Base-by-base conservation (phyloP, 2,329 filamentous ascomycete genomes). In the Acarospora socialis region DNA sequence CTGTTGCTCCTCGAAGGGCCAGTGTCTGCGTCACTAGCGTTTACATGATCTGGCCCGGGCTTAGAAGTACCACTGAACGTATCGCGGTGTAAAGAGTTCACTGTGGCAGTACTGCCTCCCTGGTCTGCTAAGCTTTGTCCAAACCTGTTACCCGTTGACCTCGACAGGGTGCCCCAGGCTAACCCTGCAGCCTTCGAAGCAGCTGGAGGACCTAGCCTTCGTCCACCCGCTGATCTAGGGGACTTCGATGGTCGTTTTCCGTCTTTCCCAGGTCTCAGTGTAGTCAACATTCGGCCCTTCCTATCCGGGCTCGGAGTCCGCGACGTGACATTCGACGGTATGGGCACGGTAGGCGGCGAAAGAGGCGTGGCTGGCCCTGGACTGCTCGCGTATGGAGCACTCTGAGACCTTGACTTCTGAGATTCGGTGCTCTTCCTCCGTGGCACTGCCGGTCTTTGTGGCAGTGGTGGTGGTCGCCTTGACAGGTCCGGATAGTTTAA, bases 401-500 rank as follows among this genome's bases (percentile, higher is more conserved):
- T 44, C n/a, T 41, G 23, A n/a, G 35, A 33, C 16, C 34, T 33
- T 32, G 39, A 35, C 6, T 29, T 27, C n/a, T 40, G 31, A 4
- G 45, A 39, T 1, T 52, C 46, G 15, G 47, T 41, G 24, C 44
- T 43, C 15, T 33, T 32, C 28, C 42, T 45, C 16, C 43, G 37
- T 4, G 42, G 25, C 20, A 36, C 7, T 5, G 34, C 15, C 26
- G 28, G 46, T 35, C 28, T 36, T 18, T 22, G 49, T 16, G 72
- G 69, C 15, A 80, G 64, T 29, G 66, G 58, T 8, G 73, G 64
- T 7, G 73, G 57, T 8, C 58, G 23, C 35, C 75, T 73, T n/a
- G 80, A 78, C n/a, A 92, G 63, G 44, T 92, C 78, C 4, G 74
- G 69, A 50, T 92, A 92, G 37, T 68, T 75, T 29, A 86, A 70